A percentile compares a stretch with the other conserved stretches of the same genome.
phyloP scores from a whole-genome alignment of 73 alveolate species.

The Breviolum minutum region DNA sequence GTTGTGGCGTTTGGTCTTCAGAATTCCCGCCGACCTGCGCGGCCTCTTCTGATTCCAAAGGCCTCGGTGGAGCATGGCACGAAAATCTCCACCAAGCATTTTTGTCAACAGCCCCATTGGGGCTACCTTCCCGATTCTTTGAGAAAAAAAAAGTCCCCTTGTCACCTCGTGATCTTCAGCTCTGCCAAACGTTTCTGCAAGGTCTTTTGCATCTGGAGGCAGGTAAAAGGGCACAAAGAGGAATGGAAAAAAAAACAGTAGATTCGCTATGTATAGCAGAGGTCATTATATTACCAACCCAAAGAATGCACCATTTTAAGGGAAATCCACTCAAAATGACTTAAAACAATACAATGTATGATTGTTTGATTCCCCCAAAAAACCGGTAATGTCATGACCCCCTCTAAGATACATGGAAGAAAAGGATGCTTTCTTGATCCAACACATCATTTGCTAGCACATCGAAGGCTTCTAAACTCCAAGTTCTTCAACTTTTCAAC shows the following conservation, averaged over 20 bases:
- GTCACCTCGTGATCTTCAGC: slow-evolving; percentile 41
- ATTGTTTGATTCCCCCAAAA: neutral
- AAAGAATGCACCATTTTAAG: no score
- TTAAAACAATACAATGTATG: no score
- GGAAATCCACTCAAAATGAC: no score
- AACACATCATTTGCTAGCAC: neutral
- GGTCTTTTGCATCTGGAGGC: neutral
- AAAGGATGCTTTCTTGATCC: neutral
- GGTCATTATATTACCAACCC: no score
- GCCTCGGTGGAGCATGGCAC: neutral
- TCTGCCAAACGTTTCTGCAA: slow-evolving; percentile 19
- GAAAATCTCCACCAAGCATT: no score
- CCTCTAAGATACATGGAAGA: neutral
- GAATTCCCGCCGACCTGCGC: neutral
- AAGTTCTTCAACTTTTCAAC: neutral
- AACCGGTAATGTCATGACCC: neutral
- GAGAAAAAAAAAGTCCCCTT: neutral
- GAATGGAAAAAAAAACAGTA: no score
- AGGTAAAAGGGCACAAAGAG: neutral
- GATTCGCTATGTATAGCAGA: no score
- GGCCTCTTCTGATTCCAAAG: neutral
- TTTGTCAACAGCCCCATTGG: no score
- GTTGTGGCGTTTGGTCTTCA: neutral
- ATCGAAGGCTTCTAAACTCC: neutral
- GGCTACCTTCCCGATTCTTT: no score